These are phyloP conservation scores for Penicillium simplicissimum DNA, from an alignment of 495 filamentous ascomycete species.

Conservation along the genomic window DNA sequence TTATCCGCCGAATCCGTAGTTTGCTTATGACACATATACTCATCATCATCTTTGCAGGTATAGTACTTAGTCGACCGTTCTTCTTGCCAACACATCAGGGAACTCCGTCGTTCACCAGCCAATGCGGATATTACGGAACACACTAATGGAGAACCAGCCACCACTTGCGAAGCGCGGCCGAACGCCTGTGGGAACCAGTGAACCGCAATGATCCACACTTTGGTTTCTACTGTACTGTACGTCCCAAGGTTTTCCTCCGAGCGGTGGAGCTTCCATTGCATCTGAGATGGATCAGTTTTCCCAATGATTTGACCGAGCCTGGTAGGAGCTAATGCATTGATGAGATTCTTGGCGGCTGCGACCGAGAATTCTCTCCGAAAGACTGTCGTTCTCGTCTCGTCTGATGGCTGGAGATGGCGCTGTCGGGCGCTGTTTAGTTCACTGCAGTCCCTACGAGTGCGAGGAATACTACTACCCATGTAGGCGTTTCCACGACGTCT, in stretches of 20 bases:
- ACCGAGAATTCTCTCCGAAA: background rate
- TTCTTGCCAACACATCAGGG: constrained; percentile 3
- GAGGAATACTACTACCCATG: too few species aligned
- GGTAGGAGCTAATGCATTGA: background rate
- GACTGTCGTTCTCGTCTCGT: too few species aligned
- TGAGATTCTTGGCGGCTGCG: background rate
- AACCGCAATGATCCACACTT: constrained; percentile 1
- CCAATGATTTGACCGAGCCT: background rate
- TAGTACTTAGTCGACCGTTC: too few species aligned
- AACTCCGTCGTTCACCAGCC: background rate
- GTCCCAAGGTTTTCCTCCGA: constrained; percentile 2
- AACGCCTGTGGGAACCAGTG: constrained; percentile 15
- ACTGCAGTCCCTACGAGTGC: background rate
- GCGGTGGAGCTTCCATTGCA: background rate
- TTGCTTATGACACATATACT: too few species aligned
- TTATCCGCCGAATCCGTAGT: too few species aligned
- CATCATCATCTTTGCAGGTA: too few species aligned
- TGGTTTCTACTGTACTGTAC: background rate
- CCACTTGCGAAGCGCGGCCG: background rate
- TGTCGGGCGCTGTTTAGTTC: too few species aligned
- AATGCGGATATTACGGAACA: background rate
- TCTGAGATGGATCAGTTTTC: background rate
- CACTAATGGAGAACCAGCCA: background rate
- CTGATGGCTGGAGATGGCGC: too few species aligned
- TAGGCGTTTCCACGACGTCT: background rate